These are phyloP conservation scores for Phytophthora lateralis DNA, from an alignment of 352 stramenopile genomes.

Conservation along the genomic window DNA sequence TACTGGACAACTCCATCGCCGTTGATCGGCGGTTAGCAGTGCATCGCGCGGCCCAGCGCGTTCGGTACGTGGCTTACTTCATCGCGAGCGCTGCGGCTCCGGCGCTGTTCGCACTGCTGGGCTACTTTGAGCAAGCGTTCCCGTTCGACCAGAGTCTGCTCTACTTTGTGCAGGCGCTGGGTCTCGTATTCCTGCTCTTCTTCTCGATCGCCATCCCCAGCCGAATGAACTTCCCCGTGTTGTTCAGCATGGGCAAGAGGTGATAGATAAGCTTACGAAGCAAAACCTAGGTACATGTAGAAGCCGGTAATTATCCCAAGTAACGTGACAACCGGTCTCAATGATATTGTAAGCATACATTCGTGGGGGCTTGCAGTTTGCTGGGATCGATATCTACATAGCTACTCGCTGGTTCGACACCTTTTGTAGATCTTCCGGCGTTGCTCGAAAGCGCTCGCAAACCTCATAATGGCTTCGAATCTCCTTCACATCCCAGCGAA, in stretches of 20 bases:
- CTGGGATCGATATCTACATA: conserved; percentile 49
- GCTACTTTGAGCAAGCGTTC: conserved; percentile 78
- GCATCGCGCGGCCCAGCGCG: conserved; percentile 68
- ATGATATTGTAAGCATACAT: conserved; percentile 44
- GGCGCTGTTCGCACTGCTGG: conserved; percentile 73
- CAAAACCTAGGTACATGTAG: conserved; percentile 5
- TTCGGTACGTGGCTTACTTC: conserved; percentile 63
- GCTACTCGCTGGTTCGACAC: conserved; percentile 29
- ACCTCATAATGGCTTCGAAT: conserved; percentile 1
- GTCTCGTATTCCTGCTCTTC: conserved; percentile 69
- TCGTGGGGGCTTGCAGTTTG: conserved; percentile 22
- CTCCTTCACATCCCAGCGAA: conserved; percentile 8
- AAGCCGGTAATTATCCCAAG: conserved; percentile 3
- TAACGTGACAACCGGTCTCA: conserved; percentile 9
- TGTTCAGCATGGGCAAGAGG: conserved; percentile 82
- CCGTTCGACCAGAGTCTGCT: conserved; percentile 82
- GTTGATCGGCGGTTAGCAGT: conserved; percentile 71
- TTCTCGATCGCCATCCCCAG: conserved; percentile 82
- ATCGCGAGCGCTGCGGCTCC: conserved; percentile 54
- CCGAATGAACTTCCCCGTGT: conserved; percentile 81
- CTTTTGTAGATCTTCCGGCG: conserved; percentile 14
- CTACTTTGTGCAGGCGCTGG: conserved; percentile 75
- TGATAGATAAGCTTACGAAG: conserved; percentile 39
- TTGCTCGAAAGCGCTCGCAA: conserved; percentile 13
- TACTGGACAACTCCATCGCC: conserved; percentile 84